Evolutionary conservation across 805 yeast genomes (phyloP).

Genomic region (Kodamaea leandrae): DNA sequence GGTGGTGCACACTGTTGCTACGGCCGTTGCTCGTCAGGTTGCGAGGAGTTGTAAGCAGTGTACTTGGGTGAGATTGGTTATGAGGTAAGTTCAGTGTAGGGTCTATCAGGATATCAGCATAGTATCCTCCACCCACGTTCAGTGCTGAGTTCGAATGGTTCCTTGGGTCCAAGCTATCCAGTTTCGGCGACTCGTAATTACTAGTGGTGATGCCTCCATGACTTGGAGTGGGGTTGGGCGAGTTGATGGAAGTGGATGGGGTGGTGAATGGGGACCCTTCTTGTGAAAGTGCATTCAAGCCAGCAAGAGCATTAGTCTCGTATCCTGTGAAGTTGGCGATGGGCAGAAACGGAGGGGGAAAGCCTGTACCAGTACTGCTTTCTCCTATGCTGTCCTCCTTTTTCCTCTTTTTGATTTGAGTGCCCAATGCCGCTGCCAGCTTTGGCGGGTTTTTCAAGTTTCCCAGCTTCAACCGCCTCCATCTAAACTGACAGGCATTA

Average conservation of each 20-base stretch:
- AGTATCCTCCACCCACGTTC: conserved; percentile 40
- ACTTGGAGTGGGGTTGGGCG: conserved; percentile 28
- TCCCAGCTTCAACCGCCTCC: conserved; percentile 46
- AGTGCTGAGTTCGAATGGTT: conserved; percentile 26
- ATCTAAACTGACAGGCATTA: conserved; percentile 30
- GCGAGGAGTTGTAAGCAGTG: conserved; percentile 28
- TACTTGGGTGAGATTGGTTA: conserved; percentile 34
- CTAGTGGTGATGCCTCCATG: conserved; percentile 12
- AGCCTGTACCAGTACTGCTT: conserved; percentile 15
- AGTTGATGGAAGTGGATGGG: conserved; percentile 24
- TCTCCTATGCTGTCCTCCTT: conserved; percentile 9
- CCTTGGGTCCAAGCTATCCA: conserved; percentile 32
- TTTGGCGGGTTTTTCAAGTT: conserved; percentile 45
- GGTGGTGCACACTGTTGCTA: conserved; percentile 7
- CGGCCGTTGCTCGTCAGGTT: conserved; percentile 20
- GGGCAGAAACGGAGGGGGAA: conserved; percentile 35
- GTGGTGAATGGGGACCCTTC: conserved; percentile 17
- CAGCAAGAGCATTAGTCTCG: conserved; percentile 44
- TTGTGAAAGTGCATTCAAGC: conserved; percentile 38
- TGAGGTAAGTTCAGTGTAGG: conserved; percentile 48
- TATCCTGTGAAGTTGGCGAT: conserved; percentile 39
- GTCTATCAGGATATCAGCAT: conserved; percentile 42
- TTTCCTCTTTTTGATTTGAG: conserved; percentile 13
- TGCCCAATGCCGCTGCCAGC: conserved; percentile 26
- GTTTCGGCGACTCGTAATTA: conserved; percentile 26